Conservation (phyloP, 148 eudicot species). For the Mesembryanthemum crystallinum region DNA sequence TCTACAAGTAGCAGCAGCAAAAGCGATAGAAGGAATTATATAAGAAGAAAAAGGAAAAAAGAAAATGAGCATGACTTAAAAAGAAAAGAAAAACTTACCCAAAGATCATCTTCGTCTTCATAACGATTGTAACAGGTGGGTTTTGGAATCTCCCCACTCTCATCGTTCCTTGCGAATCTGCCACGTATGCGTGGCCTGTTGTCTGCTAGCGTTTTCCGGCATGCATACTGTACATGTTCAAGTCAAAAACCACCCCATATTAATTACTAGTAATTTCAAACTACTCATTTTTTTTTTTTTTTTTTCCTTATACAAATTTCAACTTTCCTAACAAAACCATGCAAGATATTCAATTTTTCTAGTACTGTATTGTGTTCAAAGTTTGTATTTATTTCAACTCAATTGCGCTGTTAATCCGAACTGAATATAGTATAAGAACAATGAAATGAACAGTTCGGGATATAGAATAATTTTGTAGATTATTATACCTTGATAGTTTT, state of each 20-base stretch:
- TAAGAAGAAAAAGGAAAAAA: not conserved
- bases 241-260: not conserved
- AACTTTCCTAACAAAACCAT: not conserved
- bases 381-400: no score
- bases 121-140: conserved; percentile 44
- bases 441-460: no score
- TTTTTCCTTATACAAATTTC: no score
- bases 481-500: conserved; percentile 82
- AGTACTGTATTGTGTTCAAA: no score
- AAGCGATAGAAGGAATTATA: no score
- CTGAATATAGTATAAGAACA: not conserved
- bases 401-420: no score
- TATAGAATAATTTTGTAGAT: no score
- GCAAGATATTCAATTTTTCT: no score
- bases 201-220: conserved; percentile 94
- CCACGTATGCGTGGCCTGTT: conserved; percentile 90
- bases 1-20: not conserved
- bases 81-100: conserved; percentile 39
- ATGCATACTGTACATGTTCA: conserved; percentile 83
- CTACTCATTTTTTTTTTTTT: no score
- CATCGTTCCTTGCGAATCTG: conserved; percentile 92
- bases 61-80: not conserved
- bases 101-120: conserved; percentile 66
- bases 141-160: conserved; percentile 60
- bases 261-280: no score